phyloP scores from a whole-genome alignment of 441 rosid genomes.

The Jatropha podagrica region DNA sequence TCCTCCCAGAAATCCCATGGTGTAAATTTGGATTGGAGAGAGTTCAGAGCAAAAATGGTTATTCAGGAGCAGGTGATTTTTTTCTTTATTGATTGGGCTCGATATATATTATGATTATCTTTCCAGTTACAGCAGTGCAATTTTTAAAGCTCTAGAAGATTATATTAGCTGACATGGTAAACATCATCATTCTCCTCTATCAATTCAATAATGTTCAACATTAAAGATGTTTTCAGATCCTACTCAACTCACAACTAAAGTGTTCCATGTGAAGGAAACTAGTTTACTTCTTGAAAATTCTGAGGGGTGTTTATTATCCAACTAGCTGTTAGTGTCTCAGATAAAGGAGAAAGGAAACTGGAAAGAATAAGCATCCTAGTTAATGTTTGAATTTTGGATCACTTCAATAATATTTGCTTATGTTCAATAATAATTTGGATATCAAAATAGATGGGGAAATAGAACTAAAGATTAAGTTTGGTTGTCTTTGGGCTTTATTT shows the following conservation, averaged over 20 bases:
- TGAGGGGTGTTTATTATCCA: background rate
- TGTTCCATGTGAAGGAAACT: background rate
- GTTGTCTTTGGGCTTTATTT: background rate
- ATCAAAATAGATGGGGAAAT: background rate
- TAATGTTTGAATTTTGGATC: background rate
- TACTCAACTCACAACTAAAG: background rate
- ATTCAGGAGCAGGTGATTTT: constrained; percentile 68
- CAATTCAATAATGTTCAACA: background rate
- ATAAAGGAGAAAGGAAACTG: background rate
- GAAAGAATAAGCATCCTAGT: background rate
- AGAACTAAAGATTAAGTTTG: background rate
- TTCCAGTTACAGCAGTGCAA: background rate
- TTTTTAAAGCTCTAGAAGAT: constrained; percentile 2
- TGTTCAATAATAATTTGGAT: background rate
- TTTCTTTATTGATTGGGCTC: constrained; percentile 18
- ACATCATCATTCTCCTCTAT: background rate
- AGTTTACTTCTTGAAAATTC: too few species aligned
- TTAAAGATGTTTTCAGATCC: background rate
- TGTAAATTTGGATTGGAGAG: constrained; percentile 77
- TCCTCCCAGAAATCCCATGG: constrained; percentile 51
- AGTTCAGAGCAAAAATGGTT: constrained; percentile 79
- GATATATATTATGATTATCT: background rate
- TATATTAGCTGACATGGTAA: constrained; percentile 8
- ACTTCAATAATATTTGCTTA: background rate
- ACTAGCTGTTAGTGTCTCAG: background rate